Evolutionary conservation across 345 rosid genomes (phyloP).

Genomic region (Lepidium africanum): DNA sequence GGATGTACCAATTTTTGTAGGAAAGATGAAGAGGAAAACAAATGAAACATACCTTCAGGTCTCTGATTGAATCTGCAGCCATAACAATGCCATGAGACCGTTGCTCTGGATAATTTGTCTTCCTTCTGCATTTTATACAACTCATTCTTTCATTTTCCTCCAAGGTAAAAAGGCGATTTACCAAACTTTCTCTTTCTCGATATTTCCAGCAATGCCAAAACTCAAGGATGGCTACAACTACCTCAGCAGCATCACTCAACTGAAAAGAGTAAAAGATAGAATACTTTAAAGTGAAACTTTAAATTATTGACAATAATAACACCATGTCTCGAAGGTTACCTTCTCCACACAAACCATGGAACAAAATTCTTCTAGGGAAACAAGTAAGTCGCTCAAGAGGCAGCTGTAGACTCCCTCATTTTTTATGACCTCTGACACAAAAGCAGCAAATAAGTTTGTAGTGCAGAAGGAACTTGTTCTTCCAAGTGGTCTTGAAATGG

Average conservation of each 20-base stretch:
- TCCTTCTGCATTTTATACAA: not conserved
- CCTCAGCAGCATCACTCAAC: not conserved
- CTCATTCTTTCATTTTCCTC: not conserved
- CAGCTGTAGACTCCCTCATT: not conserved
- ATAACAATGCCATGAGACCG: not conserved
- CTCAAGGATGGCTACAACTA: not conserved
- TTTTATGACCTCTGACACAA: not conserved
- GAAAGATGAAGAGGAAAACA: not conserved
- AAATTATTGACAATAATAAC: not conserved
- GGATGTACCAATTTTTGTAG: not conserved
- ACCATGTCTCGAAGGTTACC: not conserved
- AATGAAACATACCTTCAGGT: not conserved
- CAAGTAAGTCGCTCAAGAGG: not conserved
- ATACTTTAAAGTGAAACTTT: not conserved
- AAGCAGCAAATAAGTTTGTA: constrained; percentile 6
- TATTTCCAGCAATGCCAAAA: not conserved
- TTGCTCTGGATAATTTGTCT: not conserved
- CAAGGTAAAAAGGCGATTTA: not conserved
- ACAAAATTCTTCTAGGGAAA: not conserved
- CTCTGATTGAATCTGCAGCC: not conserved
- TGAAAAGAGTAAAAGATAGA: not conserved
- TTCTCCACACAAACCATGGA: not conserved
- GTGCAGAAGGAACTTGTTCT: not conserved
- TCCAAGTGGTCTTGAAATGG: not conserved
- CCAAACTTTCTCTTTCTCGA: not conserved